These are phyloP conservation scores for Physaria fendleri DNA, from an alignment of 345 rosid genomes.

Conservation along the genomic window DNA sequence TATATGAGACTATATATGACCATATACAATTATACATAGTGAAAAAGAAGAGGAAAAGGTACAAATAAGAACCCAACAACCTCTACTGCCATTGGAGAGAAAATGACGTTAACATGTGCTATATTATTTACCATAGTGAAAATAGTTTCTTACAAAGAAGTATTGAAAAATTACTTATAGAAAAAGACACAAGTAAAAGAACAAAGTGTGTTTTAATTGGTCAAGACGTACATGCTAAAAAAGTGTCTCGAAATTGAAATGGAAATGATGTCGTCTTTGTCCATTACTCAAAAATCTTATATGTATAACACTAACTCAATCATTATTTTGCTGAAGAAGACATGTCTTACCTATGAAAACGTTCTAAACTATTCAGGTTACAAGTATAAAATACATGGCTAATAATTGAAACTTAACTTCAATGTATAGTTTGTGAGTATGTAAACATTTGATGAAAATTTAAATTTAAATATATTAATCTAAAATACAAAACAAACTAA, in stretches of 20 bases:
- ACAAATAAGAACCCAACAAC: constrained; percentile 15
- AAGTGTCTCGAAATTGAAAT: constrained; percentile 25
- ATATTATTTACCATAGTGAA: background rate
- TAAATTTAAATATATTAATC: background rate
- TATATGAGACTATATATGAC: background rate
- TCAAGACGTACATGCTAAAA: constrained; percentile 21
- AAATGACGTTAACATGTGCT: constrained; percentile 20
- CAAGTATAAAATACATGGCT: background rate
- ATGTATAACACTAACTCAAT: constrained; percentile 2
- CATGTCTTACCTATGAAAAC: constrained; percentile 9
- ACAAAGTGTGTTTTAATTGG: constrained; percentile 4
- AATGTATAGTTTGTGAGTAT: background rate
- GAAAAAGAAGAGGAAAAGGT: background rate
- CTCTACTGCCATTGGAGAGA: constrained; percentile 5
- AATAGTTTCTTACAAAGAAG: background rate
- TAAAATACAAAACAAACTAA: background rate
- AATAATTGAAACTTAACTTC: background rate
- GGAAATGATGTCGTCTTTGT: constrained; percentile 20
- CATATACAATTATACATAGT: background rate
- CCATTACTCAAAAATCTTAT: background rate
- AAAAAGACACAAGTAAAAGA: background rate
- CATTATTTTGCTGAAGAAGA: constrained; percentile 8
- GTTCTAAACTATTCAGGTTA: background rate
- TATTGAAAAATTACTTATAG: background rate
- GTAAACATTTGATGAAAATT: background rate